Conservation (phyloP, 305 asterid genomes). For the Rubia peregrina region DNA sequence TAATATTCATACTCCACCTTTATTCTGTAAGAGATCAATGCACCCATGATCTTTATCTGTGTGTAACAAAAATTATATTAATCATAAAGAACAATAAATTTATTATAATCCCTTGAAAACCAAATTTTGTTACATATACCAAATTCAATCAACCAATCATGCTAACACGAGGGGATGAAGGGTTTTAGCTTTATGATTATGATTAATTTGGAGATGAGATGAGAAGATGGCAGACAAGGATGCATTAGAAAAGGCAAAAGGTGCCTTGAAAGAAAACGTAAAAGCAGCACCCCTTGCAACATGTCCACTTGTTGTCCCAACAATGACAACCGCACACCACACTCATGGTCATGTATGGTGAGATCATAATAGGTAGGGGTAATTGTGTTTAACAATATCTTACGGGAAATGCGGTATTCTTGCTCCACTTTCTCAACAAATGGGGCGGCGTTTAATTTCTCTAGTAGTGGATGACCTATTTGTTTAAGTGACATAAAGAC, state of each 20-base stretch:
- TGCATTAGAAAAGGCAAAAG: constrained; percentile 39
- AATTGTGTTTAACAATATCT: constrained; percentile 5
- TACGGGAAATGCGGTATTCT: constrained; percentile 7
- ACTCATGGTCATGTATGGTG: constrained; percentile 20
- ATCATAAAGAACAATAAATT: background rate
- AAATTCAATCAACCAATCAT: constrained; percentile 28
- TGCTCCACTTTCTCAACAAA: constrained; percentile 28
- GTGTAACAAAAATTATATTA: too few relatives aligned
- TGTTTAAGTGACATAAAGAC: too few relatives aligned
- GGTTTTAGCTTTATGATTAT: constrained; percentile 5
- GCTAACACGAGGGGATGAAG: constrained; percentile 40
- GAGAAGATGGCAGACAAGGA: constrained; percentile 41
- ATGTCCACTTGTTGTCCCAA: constrained; percentile 34
- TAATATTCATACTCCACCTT: too few relatives aligned
- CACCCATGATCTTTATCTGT: background rate
- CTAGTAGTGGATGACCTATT: background rate
- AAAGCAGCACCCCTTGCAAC: constrained; percentile 16
- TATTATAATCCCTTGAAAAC: background rate
- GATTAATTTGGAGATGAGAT: constrained; percentile 17
- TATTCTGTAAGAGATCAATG: too few relatives aligned
- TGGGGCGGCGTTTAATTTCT: constrained; percentile 10
- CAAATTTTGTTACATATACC: constrained; percentile 16
- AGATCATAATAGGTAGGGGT: background rate
- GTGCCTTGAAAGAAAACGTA: constrained; percentile 24
- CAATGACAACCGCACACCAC: constrained; percentile 16